A percentile compares a stretch with the other conserved stretches of the same genome.
Conservation (phyloP, 306 rosid genomes). For the Citrullus colocynthis region DNA sequence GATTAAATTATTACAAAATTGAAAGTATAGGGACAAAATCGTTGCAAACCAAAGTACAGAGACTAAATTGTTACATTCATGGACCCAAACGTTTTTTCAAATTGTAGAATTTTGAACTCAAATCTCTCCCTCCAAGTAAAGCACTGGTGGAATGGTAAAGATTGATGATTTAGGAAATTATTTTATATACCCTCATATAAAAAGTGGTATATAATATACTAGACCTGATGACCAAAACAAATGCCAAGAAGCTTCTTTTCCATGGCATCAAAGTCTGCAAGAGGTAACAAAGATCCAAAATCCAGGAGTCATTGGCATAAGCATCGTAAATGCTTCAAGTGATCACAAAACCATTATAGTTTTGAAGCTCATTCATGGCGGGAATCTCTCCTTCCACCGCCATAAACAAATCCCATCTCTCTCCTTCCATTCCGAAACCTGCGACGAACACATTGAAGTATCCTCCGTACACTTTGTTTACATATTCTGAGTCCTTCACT, state of each 20-base stretch:
- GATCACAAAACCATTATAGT: constrained; percentile 51
- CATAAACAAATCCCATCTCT: constrained; percentile 49
- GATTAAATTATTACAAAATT: too few species aligned
- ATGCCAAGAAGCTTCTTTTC: constrained; percentile 57
- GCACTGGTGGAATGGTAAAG: neutral
- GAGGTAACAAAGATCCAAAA: constrained; percentile 42
- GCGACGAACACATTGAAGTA: constrained; percentile 40
- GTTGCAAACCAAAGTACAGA: too few species aligned
- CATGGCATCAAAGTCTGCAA: constrained; percentile 45
- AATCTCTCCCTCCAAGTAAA: neutral
- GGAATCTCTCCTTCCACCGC: constrained; percentile 53
- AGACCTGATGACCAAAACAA: constrained; percentile 69
- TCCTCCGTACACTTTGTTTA: constrained; percentile 40
- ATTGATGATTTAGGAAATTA: too few species aligned
- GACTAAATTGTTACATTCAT: too few species aligned
- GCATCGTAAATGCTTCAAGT: constrained; percentile 57
- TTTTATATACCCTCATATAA: too few species aligned
- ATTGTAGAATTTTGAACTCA: neutral
- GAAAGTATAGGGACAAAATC: too few species aligned
- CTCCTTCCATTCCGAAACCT: constrained; percentile 55
- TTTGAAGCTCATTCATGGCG: constrained; percentile 20
- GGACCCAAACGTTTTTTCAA: too few species aligned
- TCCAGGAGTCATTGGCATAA: constrained; percentile 42
- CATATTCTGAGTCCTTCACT: constrained; percentile 45
- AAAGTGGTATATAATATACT: too few species aligned